phyloP scores from a whole-genome alignment of 208 protist genomes.

The Wallacemonas sp. region DNA sequence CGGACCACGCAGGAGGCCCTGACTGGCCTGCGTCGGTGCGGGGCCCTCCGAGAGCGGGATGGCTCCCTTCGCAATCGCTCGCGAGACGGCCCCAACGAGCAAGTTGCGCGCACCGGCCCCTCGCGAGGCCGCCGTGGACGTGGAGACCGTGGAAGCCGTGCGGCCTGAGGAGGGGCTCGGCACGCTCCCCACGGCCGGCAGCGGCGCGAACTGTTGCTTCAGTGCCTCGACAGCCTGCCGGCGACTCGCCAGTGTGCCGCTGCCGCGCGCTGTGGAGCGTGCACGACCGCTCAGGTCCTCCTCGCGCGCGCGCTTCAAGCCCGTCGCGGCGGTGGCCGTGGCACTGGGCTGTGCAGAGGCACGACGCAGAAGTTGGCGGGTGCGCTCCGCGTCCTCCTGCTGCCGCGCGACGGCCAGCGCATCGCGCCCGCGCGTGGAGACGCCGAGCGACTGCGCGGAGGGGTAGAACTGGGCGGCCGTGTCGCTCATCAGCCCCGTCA shows the following conservation, averaged over 20 bases:
- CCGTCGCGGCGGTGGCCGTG: background rate
- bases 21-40: background rate
- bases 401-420: conserved; percentile 51
- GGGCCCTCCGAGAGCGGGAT: background rate
- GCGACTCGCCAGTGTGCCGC: conserved; percentile 13
- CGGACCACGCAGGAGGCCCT: background rate
- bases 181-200: conserved; percentile 23
- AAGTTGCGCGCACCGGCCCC: background rate
- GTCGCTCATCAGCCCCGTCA: conserved; percentile 23
- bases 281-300: background rate
- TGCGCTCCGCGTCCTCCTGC: conserved; percentile 37
- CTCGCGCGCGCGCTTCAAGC: conserved; percentile 12
- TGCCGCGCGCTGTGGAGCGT: background rate
- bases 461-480: conserved; percentile 29
- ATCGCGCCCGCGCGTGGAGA: conserved; percentile 52
- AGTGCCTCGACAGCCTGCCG: conserved; percentile 24
- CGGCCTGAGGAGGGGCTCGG: conserved; percentile 28
- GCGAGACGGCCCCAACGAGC: conserved; percentile 12
- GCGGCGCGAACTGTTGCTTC: conserved; percentile 36
- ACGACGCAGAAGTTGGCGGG: conserved; percentile 39
- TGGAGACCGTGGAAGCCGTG: conserved; percentile 9
- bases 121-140: background rate
- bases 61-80: conserved; percentile 4
- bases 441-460: conserved; percentile 38
- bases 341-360: conserved; percentile 12